These are phyloP conservation scores for Coniochaeta sp. DNA, from an alignment of 2,329 filamentous ascomycete genomes.

Conservation along the genomic window DNA sequence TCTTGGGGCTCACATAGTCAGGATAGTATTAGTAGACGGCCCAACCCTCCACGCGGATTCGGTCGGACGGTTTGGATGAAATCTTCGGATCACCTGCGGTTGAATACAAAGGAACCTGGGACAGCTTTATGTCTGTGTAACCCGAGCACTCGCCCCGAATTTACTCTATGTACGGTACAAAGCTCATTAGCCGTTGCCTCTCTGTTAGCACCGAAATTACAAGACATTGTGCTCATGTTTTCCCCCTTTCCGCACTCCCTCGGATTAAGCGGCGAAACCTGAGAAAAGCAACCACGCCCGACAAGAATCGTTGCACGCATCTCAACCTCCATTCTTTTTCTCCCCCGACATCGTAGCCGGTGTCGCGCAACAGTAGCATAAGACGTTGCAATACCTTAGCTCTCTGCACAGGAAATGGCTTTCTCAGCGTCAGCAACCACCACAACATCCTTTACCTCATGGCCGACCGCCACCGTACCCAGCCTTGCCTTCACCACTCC, in stretches of 20 bases:
- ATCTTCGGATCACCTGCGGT: not conserved
- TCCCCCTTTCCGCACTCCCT: too few relatives aligned
- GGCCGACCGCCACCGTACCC: conserved; percentile 1
- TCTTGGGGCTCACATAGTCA: not conserved
- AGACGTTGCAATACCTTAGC: not conserved
- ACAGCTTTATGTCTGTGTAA: not conserved
- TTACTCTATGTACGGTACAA: not conserved
- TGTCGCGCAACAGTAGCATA: not conserved
- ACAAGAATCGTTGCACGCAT: not conserved
- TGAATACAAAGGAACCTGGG: not conserved
- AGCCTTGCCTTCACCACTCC: conserved; percentile 6
- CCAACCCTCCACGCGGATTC: not conserved
- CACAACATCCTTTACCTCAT: conserved; percentile 2
- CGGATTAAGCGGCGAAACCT: not conserved
- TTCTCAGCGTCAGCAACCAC: not conserved
- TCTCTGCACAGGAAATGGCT: not conserved
- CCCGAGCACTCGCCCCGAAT: not conserved
- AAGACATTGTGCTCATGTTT: too few relatives aligned
- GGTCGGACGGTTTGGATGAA: not conserved
- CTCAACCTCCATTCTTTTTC: not conserved
- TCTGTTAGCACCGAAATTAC: not conserved
- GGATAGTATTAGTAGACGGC: not conserved
- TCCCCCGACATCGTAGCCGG: not conserved
- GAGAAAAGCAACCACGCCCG: not conserved
- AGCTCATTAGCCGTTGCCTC: not conserved